Conservation (phyloP, 192 early-diverging fungal species). For the Jimgerdemannia lactiflua region DNA sequence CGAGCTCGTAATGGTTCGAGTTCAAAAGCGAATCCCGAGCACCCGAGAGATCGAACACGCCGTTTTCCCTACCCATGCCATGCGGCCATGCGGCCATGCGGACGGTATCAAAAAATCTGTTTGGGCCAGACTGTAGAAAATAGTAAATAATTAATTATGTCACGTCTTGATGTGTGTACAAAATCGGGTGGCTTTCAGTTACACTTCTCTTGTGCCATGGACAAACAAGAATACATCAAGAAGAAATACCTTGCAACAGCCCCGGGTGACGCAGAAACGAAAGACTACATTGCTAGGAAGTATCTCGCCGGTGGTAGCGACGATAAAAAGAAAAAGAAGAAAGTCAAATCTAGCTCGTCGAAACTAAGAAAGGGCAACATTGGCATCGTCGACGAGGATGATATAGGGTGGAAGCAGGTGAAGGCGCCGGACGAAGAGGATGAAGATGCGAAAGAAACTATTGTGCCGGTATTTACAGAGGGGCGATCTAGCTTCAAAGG, state of each 20-base stretch:
- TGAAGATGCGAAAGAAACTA: background rate
- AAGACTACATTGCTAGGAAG: slow-evolving; percentile 34
- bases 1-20: no score
- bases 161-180: no score
- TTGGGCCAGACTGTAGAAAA: no score
- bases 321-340: slow-evolving; percentile 33
- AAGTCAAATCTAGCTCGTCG: background rate
- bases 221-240: slow-evolving; percentile 12
- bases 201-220: background rate
- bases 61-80: no score
- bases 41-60: no score
- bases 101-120: no score
- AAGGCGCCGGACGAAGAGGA: slow-evolving; percentile 13
- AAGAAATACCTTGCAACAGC: slow-evolving; percentile 30
- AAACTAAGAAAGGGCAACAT: slow-evolving; percentile 28
- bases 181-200: no score
- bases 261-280: slow-evolving; percentile 29
- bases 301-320: slow-evolving; percentile 16
- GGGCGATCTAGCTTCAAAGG: slow-evolving; percentile 9
- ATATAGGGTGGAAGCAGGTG: slow-evolving; percentile 13
- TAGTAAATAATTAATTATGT: no score
- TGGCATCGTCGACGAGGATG: slow-evolving; percentile 37
- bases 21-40: no score
- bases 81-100: no score
- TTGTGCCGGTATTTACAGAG: background rate